Evolutionary conservation across 345 rosid species (phyloP).

Genomic region (Populus nigra): DNA sequence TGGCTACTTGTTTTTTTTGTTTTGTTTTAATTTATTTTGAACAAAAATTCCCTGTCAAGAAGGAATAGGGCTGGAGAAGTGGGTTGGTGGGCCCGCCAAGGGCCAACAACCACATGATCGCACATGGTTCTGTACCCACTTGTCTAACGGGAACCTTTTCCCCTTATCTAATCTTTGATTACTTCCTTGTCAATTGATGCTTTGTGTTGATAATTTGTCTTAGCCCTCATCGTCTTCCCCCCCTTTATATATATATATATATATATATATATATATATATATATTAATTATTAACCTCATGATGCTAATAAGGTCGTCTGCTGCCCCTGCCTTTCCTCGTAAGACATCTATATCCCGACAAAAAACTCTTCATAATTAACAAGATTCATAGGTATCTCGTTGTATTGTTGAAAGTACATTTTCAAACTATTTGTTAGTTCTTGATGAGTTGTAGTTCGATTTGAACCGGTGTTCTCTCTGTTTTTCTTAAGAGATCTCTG

Average conservation of each 20-base stretch:
- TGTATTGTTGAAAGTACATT: too few species aligned
- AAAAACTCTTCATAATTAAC: too few species aligned
- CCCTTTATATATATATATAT: too few species aligned
- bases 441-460: too few species aligned
- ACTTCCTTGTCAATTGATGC: slow-evolving; percentile 27
- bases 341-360: too few species aligned
- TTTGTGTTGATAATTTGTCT: slow-evolving; percentile 18
- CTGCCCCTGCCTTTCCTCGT: background rate
- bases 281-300: background rate
- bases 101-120: slow-evolving; percentile 43
- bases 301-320: background rate
- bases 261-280: too few species aligned
- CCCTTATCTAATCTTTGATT: slow-evolving; percentile 28
- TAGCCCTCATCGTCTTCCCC: slow-evolving; percentile 14
- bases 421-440: too few species aligned
- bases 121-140: slow-evolving; percentile 43
- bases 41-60: background rate
- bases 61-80: slow-evolving; percentile 25
- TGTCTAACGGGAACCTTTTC: slow-evolving; percentile 20
- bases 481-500: too few species aligned
- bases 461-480: too few species aligned
- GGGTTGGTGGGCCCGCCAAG: slow-evolving; percentile 31
- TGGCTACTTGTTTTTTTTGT: background rate
- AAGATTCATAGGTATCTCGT: too few species aligned
- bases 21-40: background rate